Conservation (phyloP, 495 filamentous ascomycete genomes). For the Lasiosphaeria miniovina region DNA sequence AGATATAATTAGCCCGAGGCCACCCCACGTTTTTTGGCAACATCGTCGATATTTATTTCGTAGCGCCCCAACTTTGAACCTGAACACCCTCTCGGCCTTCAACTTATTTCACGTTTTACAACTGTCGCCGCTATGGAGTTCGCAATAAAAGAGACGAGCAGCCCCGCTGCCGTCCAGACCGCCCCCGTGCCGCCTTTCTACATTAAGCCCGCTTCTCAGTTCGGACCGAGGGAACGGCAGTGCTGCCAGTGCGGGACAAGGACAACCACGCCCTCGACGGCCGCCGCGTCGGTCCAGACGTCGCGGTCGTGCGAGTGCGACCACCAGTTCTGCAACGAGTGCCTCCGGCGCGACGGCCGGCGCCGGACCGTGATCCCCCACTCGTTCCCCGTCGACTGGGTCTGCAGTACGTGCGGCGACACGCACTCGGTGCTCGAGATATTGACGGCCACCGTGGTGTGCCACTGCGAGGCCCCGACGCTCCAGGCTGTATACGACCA, state of each 20-base stretch:
- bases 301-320: slow-evolving; percentile 8
- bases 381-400: slow-evolving; percentile 28
- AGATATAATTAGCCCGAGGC: too few species aligned
- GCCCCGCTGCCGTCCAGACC: neutral
- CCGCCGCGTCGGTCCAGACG: neutral
- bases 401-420: slow-evolving; percentile 27
- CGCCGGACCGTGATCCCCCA: slow-evolving; percentile 17
- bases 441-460: slow-evolving; percentile 15
- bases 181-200: slow-evolving; percentile 15
- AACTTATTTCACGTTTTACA: neutral
- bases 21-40: too few species aligned
- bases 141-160: neutral
- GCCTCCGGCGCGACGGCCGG: slow-evolving; percentile 11
- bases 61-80: neutral
- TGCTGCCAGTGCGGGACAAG: slow-evolving; percentile 18
- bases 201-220: slow-evolving; percentile 19
- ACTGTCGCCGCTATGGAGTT: neutral
- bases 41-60: neutral
- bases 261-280: neutral
- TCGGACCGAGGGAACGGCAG: slow-evolving; percentile 13
- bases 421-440: slow-evolving; percentile 22
- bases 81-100: neutral
- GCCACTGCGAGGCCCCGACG: slow-evolving; percentile 20
- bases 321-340: slow-evolving; percentile 16
- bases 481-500: slow-evolving; percentile 37